Percentiles rank a stretch among this genome's conserved stretches.
Evolutionary conservation across 148 eudicot genomes (phyloP).

Genomic region (Spergularia bocconei): DNA sequence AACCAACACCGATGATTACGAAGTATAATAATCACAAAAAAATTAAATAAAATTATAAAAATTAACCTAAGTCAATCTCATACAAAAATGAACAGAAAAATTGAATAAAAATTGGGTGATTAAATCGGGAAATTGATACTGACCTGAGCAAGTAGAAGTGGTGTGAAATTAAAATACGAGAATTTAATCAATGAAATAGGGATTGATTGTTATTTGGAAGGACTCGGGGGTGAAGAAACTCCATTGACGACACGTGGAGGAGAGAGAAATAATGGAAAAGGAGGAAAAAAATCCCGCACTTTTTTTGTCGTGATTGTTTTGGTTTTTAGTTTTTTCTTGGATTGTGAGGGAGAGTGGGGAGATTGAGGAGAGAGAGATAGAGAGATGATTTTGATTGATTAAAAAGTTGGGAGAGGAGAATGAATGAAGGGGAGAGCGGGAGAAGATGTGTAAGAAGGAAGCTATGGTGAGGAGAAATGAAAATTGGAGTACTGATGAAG

Average conservation of each 20-base stretch:
- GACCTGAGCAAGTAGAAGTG: conserved; percentile 23
- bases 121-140: neutral
- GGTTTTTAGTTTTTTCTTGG: no score
- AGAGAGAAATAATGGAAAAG: neutral
- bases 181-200: neutral
- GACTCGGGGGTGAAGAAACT: neutral
- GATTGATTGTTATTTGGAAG: neutral
- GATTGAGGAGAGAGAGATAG: neutral
- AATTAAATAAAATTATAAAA: neutral
- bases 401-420: neutral
- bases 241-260: conserved; percentile 8
- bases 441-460: conserved; percentile 14
- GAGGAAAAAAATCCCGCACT: no score
- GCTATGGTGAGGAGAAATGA: neutral
- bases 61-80: neutral
- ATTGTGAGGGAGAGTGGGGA: no score
- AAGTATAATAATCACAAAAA: neutral
- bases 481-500: no score
- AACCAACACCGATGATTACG: neutral
- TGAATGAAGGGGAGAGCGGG: conserved; percentile 21
- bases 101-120: no score
- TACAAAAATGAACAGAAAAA: no score
- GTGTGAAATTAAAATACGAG: neutral
- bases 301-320: neutral
- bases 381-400: neutral